These are phyloP conservation scores for Taphrina communis DNA, from an alignment of 1,139 yeast species.

Conservation along the genomic window DNA sequence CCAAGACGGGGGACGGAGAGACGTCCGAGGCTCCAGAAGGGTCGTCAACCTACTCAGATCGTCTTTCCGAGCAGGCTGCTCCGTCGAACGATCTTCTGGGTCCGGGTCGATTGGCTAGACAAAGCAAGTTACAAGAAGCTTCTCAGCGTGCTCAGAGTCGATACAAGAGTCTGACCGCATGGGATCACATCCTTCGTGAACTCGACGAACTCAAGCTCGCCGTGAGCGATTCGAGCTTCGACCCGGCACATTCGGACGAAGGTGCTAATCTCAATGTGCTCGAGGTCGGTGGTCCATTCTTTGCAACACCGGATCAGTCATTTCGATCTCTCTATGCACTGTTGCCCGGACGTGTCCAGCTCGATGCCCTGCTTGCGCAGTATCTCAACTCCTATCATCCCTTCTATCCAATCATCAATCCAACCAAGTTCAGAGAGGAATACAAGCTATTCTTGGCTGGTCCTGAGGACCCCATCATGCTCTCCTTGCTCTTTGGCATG, in stretches of 20 bases:
- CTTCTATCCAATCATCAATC: conserved; percentile 19
- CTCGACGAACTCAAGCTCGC: conserved; percentile 14
- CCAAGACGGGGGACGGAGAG: neutral
- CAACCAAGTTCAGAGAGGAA: conserved; percentile 4
- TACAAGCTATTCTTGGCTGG: neutral
- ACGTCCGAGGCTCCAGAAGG: too few relatives aligned
- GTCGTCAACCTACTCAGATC: neutral
- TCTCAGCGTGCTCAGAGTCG: conserved; percentile 9
- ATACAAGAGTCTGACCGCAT: conserved; percentile 18
- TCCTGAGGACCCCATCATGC: conserved; percentile 12
- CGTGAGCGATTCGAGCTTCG: conserved; percentile 5
- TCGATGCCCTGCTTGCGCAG: conserved; percentile 9
- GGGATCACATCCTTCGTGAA: conserved; percentile 20
- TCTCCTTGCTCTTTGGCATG: conserved; percentile 25
- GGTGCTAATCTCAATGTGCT: neutral
- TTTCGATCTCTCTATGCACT: neutral
- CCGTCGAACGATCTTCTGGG: neutral
- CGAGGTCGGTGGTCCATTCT: neutral
- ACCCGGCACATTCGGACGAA: conserved; percentile 1
- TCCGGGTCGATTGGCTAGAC: neutral
- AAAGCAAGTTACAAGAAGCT: neutral
- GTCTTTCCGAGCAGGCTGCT: neutral
- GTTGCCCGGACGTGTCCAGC: neutral
- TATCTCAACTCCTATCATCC: conserved; percentile 24
- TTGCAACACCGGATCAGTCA: neutral